Evolutionary conservation across 176 grass and related monocot genomes (phyloP).

Genomic region (maize (Zea mays)): DNA sequence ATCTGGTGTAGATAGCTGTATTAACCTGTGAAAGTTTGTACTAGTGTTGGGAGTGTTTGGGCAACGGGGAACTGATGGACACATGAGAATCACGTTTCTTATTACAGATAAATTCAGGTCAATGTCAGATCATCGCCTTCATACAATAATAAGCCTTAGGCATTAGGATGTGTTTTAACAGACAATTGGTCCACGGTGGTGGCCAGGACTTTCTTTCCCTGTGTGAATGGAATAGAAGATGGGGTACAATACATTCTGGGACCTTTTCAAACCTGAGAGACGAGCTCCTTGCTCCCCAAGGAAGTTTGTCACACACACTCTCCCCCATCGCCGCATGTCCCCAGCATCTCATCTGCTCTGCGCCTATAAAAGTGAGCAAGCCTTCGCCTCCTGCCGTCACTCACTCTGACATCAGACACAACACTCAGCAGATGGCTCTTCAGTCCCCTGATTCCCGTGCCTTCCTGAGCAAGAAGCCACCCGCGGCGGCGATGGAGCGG

Average conservation of each 20-base stretch:
- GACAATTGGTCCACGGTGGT: not conserved
- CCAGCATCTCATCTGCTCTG: not conserved
- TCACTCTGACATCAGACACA: not conserved
- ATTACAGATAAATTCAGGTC: slow-evolving; percentile 8
- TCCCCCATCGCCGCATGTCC: not conserved
- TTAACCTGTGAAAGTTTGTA: slow-evolving; percentile 14
- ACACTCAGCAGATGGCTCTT: not conserved
- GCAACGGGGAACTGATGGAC: slow-evolving; percentile 23
- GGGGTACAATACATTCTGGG: too few relatives aligned
- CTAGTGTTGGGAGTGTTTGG: slow-evolving; percentile 26
- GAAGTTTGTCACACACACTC: slow-evolving; percentile 18
- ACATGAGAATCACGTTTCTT: slow-evolving; percentile 43
- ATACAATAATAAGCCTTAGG: slow-evolving; percentile 39
- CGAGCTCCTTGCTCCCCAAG: slow-evolving; percentile 26
- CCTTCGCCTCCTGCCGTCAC: not conserved
- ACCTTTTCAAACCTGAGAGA: not conserved
- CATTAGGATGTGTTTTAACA: slow-evolving; percentile 11
- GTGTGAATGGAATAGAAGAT: slow-evolving; percentile 36
- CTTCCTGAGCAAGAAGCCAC: slow-evolving; percentile 29
- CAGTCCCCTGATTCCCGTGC: not conserved
- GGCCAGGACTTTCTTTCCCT: slow-evolving; percentile 26
- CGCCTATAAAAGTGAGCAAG: slow-evolving; percentile 3
- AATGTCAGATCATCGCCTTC: slow-evolving; percentile 41
- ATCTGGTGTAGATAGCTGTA: not conserved
- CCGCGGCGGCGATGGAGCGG: slow-evolving; percentile 36